Evolutionary conservation across 176 grass and related monocot species (phyloP), one percentile per base, ranked within the genome.

Genomic region (Alloteropsis semialata): DNA sequence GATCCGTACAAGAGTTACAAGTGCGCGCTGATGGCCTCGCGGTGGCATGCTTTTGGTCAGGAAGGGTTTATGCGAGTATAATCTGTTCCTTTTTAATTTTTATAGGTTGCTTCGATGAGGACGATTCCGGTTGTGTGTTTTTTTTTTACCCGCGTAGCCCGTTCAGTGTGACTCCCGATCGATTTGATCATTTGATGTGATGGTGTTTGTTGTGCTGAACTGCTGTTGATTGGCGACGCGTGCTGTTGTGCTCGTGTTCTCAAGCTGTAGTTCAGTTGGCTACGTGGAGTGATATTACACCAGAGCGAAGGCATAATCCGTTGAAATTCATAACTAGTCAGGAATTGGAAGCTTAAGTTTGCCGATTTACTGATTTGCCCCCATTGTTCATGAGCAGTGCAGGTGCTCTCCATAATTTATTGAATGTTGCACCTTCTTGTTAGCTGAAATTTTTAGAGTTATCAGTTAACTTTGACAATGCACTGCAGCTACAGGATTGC

Each of bases 101-200:
- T 15, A 46, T 46, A 25, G 74, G 41, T 45, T 38, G 21, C 3
- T 70, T 72, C 21, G 18, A 9, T 8, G 43, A 42, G 43, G 67
- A 78, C 39, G n/a, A 51, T 38, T 70, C 29, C 24, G 43, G 32
- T 43, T 74, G 27, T 42, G 21, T 16, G 25, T 55, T 42, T 66
- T 22, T 2, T 55, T 42, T 66, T 22, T 2, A 22, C 77, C 36
- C 3, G 11, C 48, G 6, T 29, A 5, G 15, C 21, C 2, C 3
- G 63, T n/a, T 76, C 9, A 32, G 10, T 24, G 43, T 22, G 45
- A 33, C 10, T 25, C 12, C 1, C 5, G 13, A 41, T 57, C 3
- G 29, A 36, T 83, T 36, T 25, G 80, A 57, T 78, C 22, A 36
- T 83, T 36, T 25, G 80, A 57, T 78, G 54, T 37, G 22, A 50